phyloP scores from a whole-genome alignment of 1,284 basidiomycete genomes.

The Quambalaria eucalypti region DNA sequence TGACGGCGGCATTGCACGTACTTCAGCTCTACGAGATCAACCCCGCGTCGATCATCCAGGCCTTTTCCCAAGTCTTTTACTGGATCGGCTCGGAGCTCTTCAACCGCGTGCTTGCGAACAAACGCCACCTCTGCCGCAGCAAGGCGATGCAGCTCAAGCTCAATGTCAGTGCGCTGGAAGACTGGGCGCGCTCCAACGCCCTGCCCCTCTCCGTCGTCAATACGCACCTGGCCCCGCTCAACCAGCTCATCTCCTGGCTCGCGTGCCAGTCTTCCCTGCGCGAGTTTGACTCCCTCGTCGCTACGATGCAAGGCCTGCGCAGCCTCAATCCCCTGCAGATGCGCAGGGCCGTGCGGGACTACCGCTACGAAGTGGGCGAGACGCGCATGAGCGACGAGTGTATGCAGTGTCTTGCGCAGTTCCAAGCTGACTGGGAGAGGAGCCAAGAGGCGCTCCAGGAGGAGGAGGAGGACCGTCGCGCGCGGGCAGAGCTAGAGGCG shows the following conservation, averaged over 20 bases:
- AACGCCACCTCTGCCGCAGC: slow-evolving; percentile 84
- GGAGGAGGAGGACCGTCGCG: slow-evolving; percentile 14
- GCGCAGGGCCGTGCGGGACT: slow-evolving; percentile 82
- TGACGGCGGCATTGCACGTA: slow-evolving; percentile 78
- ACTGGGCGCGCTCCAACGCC: slow-evolving; percentile 76
- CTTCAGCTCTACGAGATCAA: slow-evolving; percentile 82
- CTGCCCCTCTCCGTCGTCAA: slow-evolving; percentile 69
- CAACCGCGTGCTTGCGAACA: slow-evolving; percentile 89
- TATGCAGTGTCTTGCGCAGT: slow-evolving; percentile 77
- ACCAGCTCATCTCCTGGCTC: slow-evolving; percentile 76
- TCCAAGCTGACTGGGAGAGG: slow-evolving; percentile 92
- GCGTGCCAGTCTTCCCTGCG: slow-evolving; percentile 56
- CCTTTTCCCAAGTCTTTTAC: slow-evolving; percentile 90
- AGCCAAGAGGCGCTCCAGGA: slow-evolving; percentile 15
- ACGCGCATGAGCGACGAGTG: slow-evolving; percentile 87
- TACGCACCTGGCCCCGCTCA: slow-evolving; percentile 70
- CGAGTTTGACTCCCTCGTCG: slow-evolving; percentile 77
- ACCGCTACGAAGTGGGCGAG: slow-evolving; percentile 90
- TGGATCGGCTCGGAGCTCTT: slow-evolving; percentile 79
- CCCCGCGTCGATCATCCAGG: slow-evolving; percentile 75
- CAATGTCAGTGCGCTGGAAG: slow-evolving; percentile 77
- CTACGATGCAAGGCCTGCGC: slow-evolving; percentile 77
- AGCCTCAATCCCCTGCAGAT: slow-evolving; percentile 88
- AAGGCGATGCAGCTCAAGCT: slow-evolving; percentile 81
- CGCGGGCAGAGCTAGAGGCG: slow-evolving; percentile 11